Evolutionary conservation across 768 basidiomycete species (phyloP).

Genomic region (Lactarius trivialis): DNA sequence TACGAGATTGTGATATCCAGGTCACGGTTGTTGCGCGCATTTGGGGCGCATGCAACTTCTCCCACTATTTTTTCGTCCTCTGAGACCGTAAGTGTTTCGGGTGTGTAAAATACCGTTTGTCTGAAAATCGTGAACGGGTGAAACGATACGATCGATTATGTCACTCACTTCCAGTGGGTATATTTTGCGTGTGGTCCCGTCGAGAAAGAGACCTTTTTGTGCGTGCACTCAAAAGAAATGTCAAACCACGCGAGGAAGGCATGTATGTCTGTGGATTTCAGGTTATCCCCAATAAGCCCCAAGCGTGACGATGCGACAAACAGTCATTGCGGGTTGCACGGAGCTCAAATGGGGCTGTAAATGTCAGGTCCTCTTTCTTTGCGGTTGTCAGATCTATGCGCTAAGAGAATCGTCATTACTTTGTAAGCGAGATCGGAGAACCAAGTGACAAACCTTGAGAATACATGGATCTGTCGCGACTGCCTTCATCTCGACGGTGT

Average conservation of each 20-base stretch:
- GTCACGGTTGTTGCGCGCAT: slow-evolving; percentile 89
- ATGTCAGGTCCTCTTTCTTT: slow-evolving; percentile 92
- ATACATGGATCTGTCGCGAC: slow-evolving; percentile 90
- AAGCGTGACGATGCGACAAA: slow-evolving; percentile 34
- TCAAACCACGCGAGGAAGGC: slow-evolving; percentile 99
- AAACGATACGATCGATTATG: not conserved
- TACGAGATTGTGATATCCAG: slow-evolving; percentile 85
- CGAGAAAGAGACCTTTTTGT: slow-evolving; percentile 93
- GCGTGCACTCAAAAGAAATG: slow-evolving; percentile 89
- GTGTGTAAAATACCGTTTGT: slow-evolving; percentile 98
- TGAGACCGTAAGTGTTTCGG: slow-evolving; percentile 60
- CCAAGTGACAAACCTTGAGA: slow-evolving; percentile 57
- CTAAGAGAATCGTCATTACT: slow-evolving; percentile 33
- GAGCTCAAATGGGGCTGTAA: slow-evolving; percentile 73
- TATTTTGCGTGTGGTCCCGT: slow-evolving; percentile 97
- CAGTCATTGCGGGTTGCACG: slow-evolving; percentile 87
- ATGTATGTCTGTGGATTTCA: slow-evolving; percentile 63
- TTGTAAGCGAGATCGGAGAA: not conserved
- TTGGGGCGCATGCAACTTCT: slow-evolving; percentile 72
- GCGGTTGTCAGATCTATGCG: slow-evolving; percentile 87
- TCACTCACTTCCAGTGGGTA: slow-evolving; percentile 89
- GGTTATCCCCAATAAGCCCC: slow-evolving; percentile 2
- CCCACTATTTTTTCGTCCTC: slow-evolving; percentile 73
- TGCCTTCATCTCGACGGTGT: slow-evolving; percentile 95
- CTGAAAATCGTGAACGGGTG: slow-evolving; percentile 32